Percentiles rank a stretch among this genome's conserved stretches.
Evolutionary conservation across 441 rosid genomes (phyloP).

Genomic region (Eruca vesicaria): DNA sequence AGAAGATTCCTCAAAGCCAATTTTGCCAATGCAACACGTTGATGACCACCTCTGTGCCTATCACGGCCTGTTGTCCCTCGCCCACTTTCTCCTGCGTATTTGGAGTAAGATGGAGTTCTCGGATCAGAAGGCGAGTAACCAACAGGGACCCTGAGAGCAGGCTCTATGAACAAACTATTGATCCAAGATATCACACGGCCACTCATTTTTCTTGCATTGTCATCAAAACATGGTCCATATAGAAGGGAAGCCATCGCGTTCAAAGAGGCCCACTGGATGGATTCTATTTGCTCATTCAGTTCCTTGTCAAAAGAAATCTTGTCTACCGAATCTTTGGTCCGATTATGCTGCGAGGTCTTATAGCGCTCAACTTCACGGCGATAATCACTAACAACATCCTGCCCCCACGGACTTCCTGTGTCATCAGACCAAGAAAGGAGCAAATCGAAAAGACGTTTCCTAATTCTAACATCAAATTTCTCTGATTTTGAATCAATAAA

Average conservation of each 20-base stretch:
- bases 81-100: conserved; percentile 79
- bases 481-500: conserved; percentile 94
- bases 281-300: conserved; percentile 90
- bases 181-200: conserved; percentile 98
- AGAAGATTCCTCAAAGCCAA: conserved; percentile 98
- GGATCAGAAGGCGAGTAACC: conserved; percentile 98
- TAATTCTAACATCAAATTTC: conserved; percentile 81
- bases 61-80: conserved; percentile 91
- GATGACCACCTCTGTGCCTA: conserved; percentile 89
- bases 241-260: conserved; percentile 98
- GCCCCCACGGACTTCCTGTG: conserved; percentile 85
- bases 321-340: conserved; percentile 97
- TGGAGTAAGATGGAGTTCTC: conserved; percentile 91
- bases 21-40: conserved; percentile 92
- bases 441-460: conserved; percentile 90
- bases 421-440: conserved; percentile 97
- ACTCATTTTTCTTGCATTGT: conserved; percentile 98
- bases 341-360: conserved; percentile 89
- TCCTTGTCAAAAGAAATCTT: conserved; percentile 97
- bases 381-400: conserved; percentile 84
- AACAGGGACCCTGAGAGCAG: conserved; percentile 92
- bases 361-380: conserved; percentile 99
- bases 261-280: conserved; percentile 98
- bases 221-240: conserved; percentile 98
- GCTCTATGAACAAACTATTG: conserved; percentile 94